phyloP scores from a whole-genome alignment of 202 grass and related monocot species.

The Elaeis oleifera region DNA sequence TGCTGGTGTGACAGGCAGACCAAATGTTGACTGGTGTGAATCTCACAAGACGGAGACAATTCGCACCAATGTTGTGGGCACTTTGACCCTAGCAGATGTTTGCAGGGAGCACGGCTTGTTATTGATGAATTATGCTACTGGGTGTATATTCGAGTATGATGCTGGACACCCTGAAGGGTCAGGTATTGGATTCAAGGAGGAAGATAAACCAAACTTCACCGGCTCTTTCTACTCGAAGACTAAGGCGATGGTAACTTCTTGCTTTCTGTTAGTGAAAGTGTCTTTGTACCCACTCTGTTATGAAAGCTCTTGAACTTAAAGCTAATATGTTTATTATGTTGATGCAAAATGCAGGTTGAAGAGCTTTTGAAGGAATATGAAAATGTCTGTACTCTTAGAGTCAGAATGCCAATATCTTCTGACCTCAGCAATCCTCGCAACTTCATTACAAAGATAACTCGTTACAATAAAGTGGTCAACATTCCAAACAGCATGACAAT shows the following conservation, averaged over 20 bases:
- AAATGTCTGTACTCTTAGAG: slow-evolving; percentile 16
- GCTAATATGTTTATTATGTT: background rate
- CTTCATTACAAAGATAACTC: slow-evolving; percentile 16
- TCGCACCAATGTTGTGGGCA: slow-evolving; percentile 19
- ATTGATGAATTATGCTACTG: slow-evolving; percentile 18
- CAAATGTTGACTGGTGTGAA: slow-evolving; percentile 10
- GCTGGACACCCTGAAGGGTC: slow-evolving; percentile 6
- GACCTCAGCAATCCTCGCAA: slow-evolving; percentile 13
- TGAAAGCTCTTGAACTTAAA: background rate
- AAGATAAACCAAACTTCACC: slow-evolving; percentile 11
- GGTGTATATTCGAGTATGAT: slow-evolving; percentile 21
- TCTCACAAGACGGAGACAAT: slow-evolving; percentile 14
- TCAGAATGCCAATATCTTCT: slow-evolving; percentile 16
- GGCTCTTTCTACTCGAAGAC: slow-evolving; percentile 22
- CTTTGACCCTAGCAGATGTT: slow-evolving; percentile 20
- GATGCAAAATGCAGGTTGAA: slow-evolving; percentile 12
- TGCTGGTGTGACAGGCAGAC: background rate
- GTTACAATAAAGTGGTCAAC: slow-evolving; percentile 14
- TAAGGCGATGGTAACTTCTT: slow-evolving; percentile 13
- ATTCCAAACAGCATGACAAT: slow-evolving; percentile 20
- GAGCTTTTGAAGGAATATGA: slow-evolving; percentile 20
- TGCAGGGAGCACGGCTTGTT: slow-evolving; percentile 12
- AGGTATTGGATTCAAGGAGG: slow-evolving; percentile 17
- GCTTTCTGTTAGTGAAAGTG: background rate
- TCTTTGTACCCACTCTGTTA: too few relatives aligned